Conservation (phyloP, 2,329 filamentous ascomycete species). For the Aspergillus thermomutatus region DNA sequence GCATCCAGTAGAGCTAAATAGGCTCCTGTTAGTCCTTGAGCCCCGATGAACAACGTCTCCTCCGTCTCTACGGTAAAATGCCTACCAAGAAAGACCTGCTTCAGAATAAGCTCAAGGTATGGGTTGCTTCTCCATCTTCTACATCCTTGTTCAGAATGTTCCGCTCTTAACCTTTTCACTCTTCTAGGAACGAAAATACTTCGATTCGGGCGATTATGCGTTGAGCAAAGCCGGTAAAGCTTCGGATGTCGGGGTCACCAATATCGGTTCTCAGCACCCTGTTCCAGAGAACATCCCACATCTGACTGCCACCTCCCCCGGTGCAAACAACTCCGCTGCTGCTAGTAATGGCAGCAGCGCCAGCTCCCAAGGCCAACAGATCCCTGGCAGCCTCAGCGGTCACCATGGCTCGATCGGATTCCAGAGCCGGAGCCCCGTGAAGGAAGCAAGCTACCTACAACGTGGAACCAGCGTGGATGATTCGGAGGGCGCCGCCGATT, state of each 20-base stretch:
- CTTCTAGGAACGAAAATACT: slow-evolving; percentile 88
- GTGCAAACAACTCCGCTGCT: slow-evolving; percentile 33
- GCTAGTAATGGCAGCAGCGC: slow-evolving; percentile 29
- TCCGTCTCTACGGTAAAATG: slow-evolving; percentile 96
- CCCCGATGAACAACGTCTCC: slow-evolving; percentile 91
- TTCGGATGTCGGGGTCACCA: slow-evolving; percentile 87
- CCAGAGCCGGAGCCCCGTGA: slow-evolving; percentile 75
- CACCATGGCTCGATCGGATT: slow-evolving; percentile 38
- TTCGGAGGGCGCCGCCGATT: slow-evolving; percentile 18
- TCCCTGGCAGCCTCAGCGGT: slow-evolving; percentile 42
- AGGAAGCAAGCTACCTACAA: slow-evolving; percentile 85
- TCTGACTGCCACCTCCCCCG: slow-evolving; percentile 63
- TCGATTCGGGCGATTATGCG: slow-evolving; percentile 93
- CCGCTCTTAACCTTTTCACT: neutral
- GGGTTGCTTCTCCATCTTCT: slow-evolving; percentile 1
- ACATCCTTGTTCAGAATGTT: neutral
- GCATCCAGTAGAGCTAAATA: slow-evolving; percentile 10
- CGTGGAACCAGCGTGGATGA: slow-evolving; percentile 70
- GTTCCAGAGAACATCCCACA: slow-evolving; percentile 94
- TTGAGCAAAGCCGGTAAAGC: slow-evolving; percentile 97
- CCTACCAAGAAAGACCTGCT: slow-evolving; percentile 94
- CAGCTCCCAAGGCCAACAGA: slow-evolving; percentile 37
- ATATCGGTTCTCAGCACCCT: slow-evolving; percentile 91
- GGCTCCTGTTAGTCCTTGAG: slow-evolving; percentile 67
- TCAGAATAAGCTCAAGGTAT: slow-evolving; percentile 90